A percentile compares a stretch with the other conserved stretches of the same genome.
phyloP scores from a whole-genome alignment of 164 flowering plant species.

The Aristolochia fimbriata region DNA sequence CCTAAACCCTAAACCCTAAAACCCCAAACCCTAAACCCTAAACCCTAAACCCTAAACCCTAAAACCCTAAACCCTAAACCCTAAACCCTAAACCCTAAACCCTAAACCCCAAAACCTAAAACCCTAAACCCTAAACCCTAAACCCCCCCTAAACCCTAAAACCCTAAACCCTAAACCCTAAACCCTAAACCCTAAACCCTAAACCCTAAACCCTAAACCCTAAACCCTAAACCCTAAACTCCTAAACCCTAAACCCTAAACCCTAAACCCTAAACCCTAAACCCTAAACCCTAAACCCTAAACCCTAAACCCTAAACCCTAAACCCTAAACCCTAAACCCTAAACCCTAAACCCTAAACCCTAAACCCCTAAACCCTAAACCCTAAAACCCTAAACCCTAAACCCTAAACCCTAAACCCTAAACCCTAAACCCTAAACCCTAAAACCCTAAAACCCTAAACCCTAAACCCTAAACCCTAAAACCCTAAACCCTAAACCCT shows the following conservation, averaged over 20 bases:
- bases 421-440: not conserved
- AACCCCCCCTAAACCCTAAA: constrained; percentile 3
- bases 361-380: constrained; percentile 1
- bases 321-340: too few relatives aligned
- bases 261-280: too few relatives aligned
- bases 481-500: constrained; percentile 4
- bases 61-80: not conserved
- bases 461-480: not conserved
- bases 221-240: constrained; percentile 1
- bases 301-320: too few relatives aligned
- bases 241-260: not conserved
- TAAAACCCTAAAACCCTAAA: not conserved
- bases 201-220: constrained; percentile 4
- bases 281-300: too few relatives aligned
- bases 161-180: constrained; percentile 2
- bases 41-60: constrained; percentile 1
- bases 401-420: constrained; percentile 2
- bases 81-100: not conserved
- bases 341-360: not conserved
- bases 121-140: constrained; percentile 4
- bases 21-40: not conserved
- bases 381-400: not conserved
- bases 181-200: constrained; percentile 3
- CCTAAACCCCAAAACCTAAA: not conserved
- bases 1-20: constrained; percentile 4